phyloP scores from a whole-genome alignment of 1,284 basidiomycete species.

The Ustilago shanxiensis region DNA sequence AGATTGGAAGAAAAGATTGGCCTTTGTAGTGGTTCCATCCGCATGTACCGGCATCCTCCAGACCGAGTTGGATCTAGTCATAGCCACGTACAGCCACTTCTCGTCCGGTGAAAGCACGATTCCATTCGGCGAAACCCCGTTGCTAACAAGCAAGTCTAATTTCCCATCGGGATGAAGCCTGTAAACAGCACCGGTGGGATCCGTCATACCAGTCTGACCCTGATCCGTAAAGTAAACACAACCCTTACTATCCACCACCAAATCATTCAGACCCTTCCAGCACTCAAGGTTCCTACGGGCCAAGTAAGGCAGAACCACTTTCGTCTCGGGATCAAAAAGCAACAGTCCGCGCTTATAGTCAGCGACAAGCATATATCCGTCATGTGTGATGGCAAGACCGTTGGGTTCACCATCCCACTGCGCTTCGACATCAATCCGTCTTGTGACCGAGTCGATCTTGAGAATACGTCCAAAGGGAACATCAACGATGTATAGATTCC shows the following conservation, averaged over 20 bases:
- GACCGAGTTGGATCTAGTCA: slow-evolving; percentile 11
- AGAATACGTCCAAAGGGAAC: slow-evolving; percentile 15
- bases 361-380: slow-evolving; percentile 13
- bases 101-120: slow-evolving; percentile 9
- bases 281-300: slow-evolving; percentile 6
- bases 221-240: slow-evolving; percentile 13
- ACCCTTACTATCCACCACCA: slow-evolving; percentile 7
- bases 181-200: slow-evolving; percentile 9
- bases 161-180: slow-evolving; percentile 8
- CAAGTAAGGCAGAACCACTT: background rate
- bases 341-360: slow-evolving; percentile 13
- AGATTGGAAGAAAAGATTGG: slow-evolving; percentile 16
- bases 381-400: slow-evolving; percentile 13
- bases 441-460: slow-evolving; percentile 15
- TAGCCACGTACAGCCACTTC: slow-evolving; percentile 12
- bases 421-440: slow-evolving; percentile 14
- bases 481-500: slow-evolving; percentile 10
- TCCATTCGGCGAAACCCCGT: slow-evolving; percentile 9
- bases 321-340: slow-evolving; percentile 10
- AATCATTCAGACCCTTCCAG: slow-evolving; percentile 12
- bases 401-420: slow-evolving; percentile 15
- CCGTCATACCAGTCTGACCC: slow-evolving; percentile 10
- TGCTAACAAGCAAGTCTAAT: slow-evolving; percentile 5
- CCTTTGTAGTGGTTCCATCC: slow-evolving; percentile 14
- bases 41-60: slow-evolving; percentile 13